Evolutionary conservation across 2,329 filamentous ascomycete genomes (phyloP).

Genomic region (Aspergillus sp.): DNA sequence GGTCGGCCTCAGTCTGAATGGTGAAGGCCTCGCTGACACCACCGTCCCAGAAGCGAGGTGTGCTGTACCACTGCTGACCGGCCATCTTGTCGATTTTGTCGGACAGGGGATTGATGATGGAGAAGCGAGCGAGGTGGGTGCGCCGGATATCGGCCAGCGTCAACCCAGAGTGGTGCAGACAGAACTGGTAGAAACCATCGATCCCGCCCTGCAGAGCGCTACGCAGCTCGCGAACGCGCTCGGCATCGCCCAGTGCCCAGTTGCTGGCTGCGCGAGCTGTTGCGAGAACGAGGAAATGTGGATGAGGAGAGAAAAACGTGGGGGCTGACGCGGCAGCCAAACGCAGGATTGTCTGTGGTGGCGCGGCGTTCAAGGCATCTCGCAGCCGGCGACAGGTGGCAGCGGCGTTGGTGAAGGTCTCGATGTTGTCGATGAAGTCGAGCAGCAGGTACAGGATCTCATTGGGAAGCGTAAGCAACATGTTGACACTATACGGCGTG

Average conservation of each 20-base stretch:
- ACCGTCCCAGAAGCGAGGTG: conserved; percentile 30
- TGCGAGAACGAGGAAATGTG: conserved; percentile 36
- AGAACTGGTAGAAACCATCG: conserved; percentile 31
- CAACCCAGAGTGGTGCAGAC: conserved; percentile 25
- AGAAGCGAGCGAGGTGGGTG: conserved; percentile 28
- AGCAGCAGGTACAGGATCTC: conserved; percentile 43
- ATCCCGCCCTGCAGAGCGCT: conserved; percentile 28
- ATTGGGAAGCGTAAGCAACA: conserved; percentile 31
- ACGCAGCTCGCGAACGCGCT: conserved; percentile 24
- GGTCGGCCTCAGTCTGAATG: conserved; percentile 22
- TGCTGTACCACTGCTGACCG: conserved; percentile 29
- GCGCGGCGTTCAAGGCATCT: conserved; percentile 17
- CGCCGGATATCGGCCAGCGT: conserved; percentile 33
- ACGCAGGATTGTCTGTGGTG: conserved; percentile 29
- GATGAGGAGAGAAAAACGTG: conserved; percentile 39
- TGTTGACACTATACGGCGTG: too few relatives aligned
- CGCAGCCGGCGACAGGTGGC: conserved; percentile 17
- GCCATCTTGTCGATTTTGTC: conserved; percentile 36
- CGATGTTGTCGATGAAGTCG: conserved; percentile 20
- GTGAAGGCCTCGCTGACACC: conserved; percentile 32
- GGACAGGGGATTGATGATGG: conserved; percentile 32
- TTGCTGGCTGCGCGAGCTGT: conserved; percentile 32
- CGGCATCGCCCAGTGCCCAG: conserved; percentile 31
- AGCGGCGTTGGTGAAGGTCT: conserved; percentile 21
- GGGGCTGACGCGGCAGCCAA: conserved; percentile 33